Conservation (phyloP, 148 eudicot genomes). For the Camellia sinensis region DNA sequence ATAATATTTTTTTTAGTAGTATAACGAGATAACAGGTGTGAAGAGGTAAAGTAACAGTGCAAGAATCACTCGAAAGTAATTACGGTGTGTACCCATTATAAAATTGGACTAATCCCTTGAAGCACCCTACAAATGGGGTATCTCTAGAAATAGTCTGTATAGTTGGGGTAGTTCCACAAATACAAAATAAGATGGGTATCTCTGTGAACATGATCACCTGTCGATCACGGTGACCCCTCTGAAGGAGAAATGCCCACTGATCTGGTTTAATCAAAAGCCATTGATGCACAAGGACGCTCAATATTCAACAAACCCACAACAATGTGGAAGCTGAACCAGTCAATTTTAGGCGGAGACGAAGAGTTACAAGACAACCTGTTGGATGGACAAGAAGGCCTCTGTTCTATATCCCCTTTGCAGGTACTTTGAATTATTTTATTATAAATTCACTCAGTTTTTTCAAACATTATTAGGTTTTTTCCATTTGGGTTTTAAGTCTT, state of each 20-base stretch:
- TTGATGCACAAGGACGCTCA: slow-evolving; percentile 6
- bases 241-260: background rate
- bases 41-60: too few relatives aligned
- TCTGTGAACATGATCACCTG: too few relatives aligned
- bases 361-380: slow-evolving; percentile 18
- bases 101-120: too few relatives aligned
- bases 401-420: slow-evolving; percentile 23
- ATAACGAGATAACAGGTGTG: too few relatives aligned
- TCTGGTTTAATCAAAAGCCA: background rate
- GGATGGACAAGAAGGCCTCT: slow-evolving; percentile 16
- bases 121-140: background rate
- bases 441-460: background rate
- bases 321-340: slow-evolving; percentile 22
- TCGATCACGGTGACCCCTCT: background rate
- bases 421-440: background rate
- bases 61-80: too few relatives aligned
- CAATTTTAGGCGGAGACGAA: slow-evolving; percentile 18
- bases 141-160: background rate
- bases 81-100: too few relatives aligned
- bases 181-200: background rate
- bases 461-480: background rate
- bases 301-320: background rate
- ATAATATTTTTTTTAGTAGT: too few relatives aligned
- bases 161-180: background rate
- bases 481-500: background rate